A percentile compares a stretch with the other conserved stretches of the same genome.
These are phyloP conservation scores for Aspergillus pseudoterreus DNA, from an alignment of 2,329 filamentous ascomycete genomes.

Conservation along the genomic window DNA sequence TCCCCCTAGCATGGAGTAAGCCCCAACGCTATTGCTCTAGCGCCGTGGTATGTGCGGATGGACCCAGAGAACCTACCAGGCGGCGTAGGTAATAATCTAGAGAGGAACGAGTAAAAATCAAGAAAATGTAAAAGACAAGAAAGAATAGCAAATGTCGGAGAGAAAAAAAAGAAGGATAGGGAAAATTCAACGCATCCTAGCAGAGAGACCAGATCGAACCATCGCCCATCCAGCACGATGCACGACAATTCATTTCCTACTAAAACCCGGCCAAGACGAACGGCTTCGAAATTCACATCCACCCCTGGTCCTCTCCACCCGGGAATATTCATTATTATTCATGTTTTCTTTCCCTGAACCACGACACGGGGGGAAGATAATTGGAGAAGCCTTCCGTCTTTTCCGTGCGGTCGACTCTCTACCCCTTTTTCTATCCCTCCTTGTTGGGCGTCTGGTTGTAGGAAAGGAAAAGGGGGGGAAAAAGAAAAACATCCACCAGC, in stretches of 20 bases:
- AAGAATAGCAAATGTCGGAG: not conserved
- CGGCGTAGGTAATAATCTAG: not conserved
- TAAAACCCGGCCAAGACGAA: conserved; percentile 1
- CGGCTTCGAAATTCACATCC: conserved; percentile 1
- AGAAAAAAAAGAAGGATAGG: not conserved
- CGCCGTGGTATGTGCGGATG: not conserved
- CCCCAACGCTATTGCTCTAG: conserved; percentile 1
- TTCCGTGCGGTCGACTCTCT: not conserved
- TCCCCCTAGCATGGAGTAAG: not conserved
- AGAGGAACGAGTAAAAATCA: not conserved
- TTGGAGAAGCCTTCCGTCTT: not conserved
- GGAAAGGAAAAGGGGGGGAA: too few species aligned
- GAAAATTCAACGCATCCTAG: not conserved
- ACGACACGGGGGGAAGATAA: not conserved
- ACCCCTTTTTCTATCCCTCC: not conserved
- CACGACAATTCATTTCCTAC: not conserved
- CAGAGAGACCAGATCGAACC: not conserved
- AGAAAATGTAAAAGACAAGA: not conserved
- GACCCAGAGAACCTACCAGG: not conserved
- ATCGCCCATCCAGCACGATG: not conserved
- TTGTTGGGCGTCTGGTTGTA: too few species aligned
- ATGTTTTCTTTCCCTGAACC: not conserved
- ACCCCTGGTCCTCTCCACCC: not conserved
- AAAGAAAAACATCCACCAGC: too few species aligned
- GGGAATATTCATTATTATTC: not conserved